A percentile compares a stretch with the other conserved stretches of the same genome.
Evolutionary conservation across 2,329 filamentous ascomycete genomes (phyloP).

Genomic region (Nothopassalora personata): DNA sequence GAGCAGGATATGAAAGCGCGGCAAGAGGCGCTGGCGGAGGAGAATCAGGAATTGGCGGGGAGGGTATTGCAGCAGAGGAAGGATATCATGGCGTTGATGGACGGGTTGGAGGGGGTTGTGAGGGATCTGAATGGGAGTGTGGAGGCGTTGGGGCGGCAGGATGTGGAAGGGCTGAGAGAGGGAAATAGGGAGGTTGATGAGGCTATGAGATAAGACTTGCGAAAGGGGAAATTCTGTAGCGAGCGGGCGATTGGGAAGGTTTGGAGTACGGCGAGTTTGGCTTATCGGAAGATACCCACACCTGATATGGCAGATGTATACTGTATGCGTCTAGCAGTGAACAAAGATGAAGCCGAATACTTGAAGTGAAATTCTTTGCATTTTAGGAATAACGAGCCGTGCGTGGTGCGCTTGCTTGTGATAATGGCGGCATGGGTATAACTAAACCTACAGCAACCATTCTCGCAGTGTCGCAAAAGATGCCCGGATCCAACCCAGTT

Average conservation of each 20-base stretch:
- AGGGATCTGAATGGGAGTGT: constrained; percentile 51
- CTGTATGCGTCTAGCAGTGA: too few species aligned
- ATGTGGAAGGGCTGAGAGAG: constrained; percentile 28
- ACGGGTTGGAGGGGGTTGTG: constrained; percentile 52
- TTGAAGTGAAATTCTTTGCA: background rate
- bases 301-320: too few species aligned
- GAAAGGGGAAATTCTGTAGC: too few species aligned
- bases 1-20: constrained; percentile 46
- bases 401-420: background rate
- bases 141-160: constrained; percentile 33
- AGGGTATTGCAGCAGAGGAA: constrained; percentile 50
- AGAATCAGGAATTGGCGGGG: constrained; percentile 51
- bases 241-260: too few species aligned
- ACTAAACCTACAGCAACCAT: background rate
- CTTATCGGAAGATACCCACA: too few species aligned
- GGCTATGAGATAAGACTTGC: constrained; percentile 15
- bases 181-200: constrained; percentile 29
- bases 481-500: background rate
- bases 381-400: background rate
- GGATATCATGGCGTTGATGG: constrained; percentile 53
- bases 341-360: too few species aligned
- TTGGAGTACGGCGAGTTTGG: too few species aligned
- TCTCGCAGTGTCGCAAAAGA: background rate
- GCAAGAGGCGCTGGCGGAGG: constrained; percentile 45
- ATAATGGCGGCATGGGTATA: background rate